Evolutionary conservation across 2,329 filamentous ascomycete genomes (phyloP).

Genomic region (Colletotrichum magnum): DNA sequence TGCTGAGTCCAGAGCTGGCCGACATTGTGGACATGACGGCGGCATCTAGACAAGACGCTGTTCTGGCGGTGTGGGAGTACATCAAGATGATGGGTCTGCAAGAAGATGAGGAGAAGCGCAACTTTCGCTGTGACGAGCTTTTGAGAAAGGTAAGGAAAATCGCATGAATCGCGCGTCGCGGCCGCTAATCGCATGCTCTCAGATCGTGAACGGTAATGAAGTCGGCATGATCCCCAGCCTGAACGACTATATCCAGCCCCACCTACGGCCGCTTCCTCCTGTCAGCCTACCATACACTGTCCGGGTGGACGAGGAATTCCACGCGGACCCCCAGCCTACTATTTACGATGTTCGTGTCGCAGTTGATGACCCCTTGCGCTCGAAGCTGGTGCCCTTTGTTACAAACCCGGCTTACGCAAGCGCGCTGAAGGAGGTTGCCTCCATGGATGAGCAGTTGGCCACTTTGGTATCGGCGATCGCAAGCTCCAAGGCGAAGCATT

Average conservation of each 20-base stretch:
- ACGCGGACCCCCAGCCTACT: slow-evolving; percentile 81
- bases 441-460: slow-evolving; percentile 88
- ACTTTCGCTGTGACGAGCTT: slow-evolving; percentile 89
- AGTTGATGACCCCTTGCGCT: slow-evolving; percentile 85
- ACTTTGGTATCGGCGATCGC: slow-evolving; percentile 85
- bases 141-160: slow-evolving; percentile 77
- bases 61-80: slow-evolving; percentile 97
- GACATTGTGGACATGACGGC: slow-evolving; percentile 89
- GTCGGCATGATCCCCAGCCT: slow-evolving; percentile 89
- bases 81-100: slow-evolving; percentile 87
- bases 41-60: slow-evolving; percentile 87
- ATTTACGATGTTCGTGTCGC: slow-evolving; percentile 91
- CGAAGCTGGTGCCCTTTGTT: slow-evolving; percentile 75
- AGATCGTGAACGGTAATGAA: slow-evolving; percentile 83
- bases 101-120: slow-evolving; percentile 94
- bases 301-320: slow-evolving; percentile 88
- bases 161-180: background rate
- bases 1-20: slow-evolving; percentile 82
- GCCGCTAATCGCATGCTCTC: slow-evolving; percentile 25
- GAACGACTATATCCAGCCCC: slow-evolving; percentile 82
- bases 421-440: slow-evolving; percentile 81
- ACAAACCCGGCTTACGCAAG: slow-evolving; percentile 78
- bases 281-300: slow-evolving; percentile 93
- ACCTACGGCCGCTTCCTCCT: slow-evolving; percentile 85
- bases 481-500: slow-evolving; percentile 90